phyloP scores from a whole-genome alignment of 2,329 filamentous ascomycete species.

The Penicillium sp. region DNA sequence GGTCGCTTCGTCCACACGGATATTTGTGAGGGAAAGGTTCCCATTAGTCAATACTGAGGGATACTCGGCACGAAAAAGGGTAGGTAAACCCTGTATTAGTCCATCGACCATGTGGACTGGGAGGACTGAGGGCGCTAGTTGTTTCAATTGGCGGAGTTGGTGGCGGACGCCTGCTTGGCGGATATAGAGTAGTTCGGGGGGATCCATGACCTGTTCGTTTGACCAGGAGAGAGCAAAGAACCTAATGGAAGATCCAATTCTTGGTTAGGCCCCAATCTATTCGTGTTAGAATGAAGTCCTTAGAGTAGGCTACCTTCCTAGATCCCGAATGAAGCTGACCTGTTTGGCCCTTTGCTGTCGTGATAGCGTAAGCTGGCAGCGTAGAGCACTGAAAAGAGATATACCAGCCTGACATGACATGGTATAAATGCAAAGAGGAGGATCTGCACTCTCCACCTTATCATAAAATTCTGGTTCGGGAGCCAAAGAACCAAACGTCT shows the following conservation, averaged over 20 bases:
- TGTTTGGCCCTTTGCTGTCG: background rate
- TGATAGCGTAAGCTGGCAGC: background rate
- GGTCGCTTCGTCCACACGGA: constrained; percentile 4
- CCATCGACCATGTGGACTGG: background rate
- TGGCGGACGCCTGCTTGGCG: background rate
- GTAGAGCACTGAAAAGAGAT: background rate
- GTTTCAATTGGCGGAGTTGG: background rate
- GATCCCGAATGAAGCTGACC: background rate
- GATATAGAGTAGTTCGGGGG: background rate
- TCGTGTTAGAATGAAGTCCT: no score
- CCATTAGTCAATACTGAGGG: constrained; percentile 8
- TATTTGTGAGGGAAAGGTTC: constrained; percentile 11
- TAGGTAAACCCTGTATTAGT: background rate
- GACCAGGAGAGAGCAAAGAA: constrained; percentile 1
- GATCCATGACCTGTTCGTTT: background rate
- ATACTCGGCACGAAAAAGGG: constrained; percentile 5
- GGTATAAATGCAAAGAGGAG: background rate
- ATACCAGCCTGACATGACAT: background rate
- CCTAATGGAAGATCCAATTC: no score
- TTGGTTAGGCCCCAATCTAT: no score
- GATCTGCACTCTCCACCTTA: background rate
- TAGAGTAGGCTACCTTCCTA: background rate
- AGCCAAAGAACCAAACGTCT: background rate
- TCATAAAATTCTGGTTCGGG: background rate
- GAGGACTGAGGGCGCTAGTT: background rate